Conservation (phyloP, 192 early-diverging fungal genomes). For the Coemansia biformis region DNA sequence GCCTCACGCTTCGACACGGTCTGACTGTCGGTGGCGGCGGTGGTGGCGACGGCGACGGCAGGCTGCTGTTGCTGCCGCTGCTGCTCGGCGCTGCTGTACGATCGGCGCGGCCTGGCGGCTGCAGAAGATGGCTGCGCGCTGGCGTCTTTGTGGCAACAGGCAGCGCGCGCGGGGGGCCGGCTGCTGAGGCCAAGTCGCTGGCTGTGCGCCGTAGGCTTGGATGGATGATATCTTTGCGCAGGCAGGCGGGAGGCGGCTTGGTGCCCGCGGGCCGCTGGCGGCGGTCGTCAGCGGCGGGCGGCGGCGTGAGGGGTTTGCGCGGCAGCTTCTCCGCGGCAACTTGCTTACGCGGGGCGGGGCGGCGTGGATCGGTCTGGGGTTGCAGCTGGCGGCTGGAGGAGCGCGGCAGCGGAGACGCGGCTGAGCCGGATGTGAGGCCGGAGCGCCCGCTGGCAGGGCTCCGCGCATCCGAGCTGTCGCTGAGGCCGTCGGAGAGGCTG, state of each 20-base stretch:
- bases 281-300: slow-evolving; percentile 1
- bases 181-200: neutral
- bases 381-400: too few species aligned
- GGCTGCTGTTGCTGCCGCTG: neutral
- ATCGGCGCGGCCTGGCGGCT: neutral
- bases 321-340: neutral
- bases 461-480: slow-evolving; percentile 8
- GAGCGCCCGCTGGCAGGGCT: slow-evolving; percentile 5
- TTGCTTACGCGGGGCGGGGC: too few species aligned
- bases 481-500: slow-evolving; percentile 1
- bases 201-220: neutral
- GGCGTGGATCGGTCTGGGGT: too few species aligned
- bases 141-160: neutral
- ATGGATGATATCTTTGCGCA: neutral
- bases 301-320: neutral
- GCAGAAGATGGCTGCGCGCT: neutral
- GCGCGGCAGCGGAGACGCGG: neutral
- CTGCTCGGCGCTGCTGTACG: too few species aligned
- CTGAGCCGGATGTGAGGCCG: slow-evolving; percentile 10
- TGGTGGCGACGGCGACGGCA: slow-evolving; percentile 7
- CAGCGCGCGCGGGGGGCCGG: too few species aligned
- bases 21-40: neutral
- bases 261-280: neutral
- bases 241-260: slow-evolving; percentile 1
- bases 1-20: slow-evolving; percentile 16